These are phyloP conservation scores for Tuber brumale DNA, from an alignment of 495 filamentous ascomycete genomes.

Conservation along the genomic window DNA sequence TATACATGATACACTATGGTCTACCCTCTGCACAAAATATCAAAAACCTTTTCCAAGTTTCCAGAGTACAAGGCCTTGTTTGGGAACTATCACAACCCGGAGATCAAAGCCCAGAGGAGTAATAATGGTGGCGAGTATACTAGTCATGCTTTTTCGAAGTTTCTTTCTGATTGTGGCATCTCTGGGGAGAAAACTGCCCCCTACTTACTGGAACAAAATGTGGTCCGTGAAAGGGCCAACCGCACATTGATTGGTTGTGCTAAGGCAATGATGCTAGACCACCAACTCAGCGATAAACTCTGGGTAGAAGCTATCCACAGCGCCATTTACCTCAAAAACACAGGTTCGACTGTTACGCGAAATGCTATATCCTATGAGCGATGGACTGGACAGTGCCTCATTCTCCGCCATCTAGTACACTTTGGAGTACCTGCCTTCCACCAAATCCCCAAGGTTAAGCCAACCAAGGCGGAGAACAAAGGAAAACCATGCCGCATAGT, in stretches of 20 bases:
- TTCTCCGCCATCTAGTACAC: no score
- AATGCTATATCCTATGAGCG: no score
- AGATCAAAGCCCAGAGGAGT: background rate
- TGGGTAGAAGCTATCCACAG: background rate
- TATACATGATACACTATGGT: background rate
- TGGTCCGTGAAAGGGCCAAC: background rate
- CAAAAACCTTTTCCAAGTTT: background rate
- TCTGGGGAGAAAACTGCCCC: background rate
- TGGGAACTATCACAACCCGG: background rate
- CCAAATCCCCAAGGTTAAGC: no score
- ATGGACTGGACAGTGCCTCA: no score
- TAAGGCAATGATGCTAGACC: background rate
- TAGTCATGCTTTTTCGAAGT: background rate
- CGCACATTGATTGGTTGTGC: background rate
- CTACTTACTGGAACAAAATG: background rate
- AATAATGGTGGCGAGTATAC: background rate
- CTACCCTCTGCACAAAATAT: accelerated
- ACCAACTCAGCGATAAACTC: background rate
- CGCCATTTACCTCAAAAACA: background rate
- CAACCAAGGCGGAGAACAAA: no score
- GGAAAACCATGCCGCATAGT: no score
- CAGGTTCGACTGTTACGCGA: no score
- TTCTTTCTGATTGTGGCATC: background rate
- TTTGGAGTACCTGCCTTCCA: no score
- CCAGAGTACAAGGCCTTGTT: background rate